A percentile compares a stretch with the other conserved stretches of the same genome.
Conservation (phyloP, 495 filamentous ascomycete genomes). For the Amphirosellinia nigrospora region DNA sequence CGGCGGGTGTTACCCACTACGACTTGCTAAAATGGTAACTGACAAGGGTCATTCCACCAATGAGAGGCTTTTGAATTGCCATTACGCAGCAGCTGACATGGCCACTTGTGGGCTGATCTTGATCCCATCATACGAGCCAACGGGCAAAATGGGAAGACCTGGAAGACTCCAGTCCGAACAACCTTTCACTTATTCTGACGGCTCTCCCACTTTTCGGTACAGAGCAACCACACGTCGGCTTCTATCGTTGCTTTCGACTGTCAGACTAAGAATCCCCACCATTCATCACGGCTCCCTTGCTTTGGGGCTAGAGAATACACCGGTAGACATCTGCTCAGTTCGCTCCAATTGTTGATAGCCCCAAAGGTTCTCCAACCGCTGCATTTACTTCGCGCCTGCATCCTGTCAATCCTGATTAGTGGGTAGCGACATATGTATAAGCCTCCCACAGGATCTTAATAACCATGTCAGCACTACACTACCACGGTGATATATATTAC, state of each 20-base stretch:
- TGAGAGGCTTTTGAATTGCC: background rate
- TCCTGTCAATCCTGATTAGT: background rate
- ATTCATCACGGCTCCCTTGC: background rate
- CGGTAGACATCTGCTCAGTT: background rate
- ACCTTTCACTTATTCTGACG: background rate
- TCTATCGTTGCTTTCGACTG: background rate
- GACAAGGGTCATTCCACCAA: constrained; percentile 9
- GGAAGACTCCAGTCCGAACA: constrained; percentile 8
- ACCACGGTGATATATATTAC: background rate
- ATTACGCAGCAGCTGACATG: constrained; percentile 30
- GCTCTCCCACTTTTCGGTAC: background rate
- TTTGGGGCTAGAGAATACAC: background rate
- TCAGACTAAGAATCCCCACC: background rate
- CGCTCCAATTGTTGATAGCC: background rate
- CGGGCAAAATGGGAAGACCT: constrained; percentile 19
- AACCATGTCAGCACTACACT: too few species aligned
- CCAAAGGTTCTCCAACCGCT: background rate
- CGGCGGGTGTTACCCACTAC: background rate
- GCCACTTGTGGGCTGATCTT: constrained; percentile 25
- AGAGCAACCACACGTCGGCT: background rate
- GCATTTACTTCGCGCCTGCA: background rate
- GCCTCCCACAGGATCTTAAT: too few species aligned
- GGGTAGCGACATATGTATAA: background rate
- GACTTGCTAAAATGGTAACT: constrained; percentile 3
- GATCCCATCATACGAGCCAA: constrained; percentile 19